Evolutionary conservation across 2,329 filamentous ascomycete species (phyloP), one percentile per base, ranked within the genome.

Genomic region (Phialophora tarda): DNA sequence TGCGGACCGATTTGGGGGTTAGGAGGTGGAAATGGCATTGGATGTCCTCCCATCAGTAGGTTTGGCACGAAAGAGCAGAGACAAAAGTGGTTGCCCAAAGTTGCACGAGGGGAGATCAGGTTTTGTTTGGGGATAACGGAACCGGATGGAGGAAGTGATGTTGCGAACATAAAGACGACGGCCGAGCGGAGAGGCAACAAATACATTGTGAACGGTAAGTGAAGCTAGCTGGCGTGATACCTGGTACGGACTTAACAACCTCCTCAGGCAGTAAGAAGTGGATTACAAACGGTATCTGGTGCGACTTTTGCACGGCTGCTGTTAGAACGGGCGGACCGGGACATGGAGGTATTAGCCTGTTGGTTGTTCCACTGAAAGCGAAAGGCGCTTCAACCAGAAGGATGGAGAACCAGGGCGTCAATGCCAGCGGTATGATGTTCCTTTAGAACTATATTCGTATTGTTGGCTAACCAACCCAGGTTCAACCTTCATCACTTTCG

Each of bases 41-140:
- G 90, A 88, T 17, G 83, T 91, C 4, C 89, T 89, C 0, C 89
- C 0, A 84, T 92, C 55, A 75, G 90, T 72, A 89, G 91, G 73
- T 92, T 88, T 73, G 90, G 87, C 7, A 85, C 81, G 71, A 76
- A 78, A 63, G 76, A 85, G 72, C 78, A 92, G 41, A 87, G 91
- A 76, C 85, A 89, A 69, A 81, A 83, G 8, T 88, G 89, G 71
- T 78, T 93, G 6, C 89, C 90, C 0, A 88, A 90, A 57, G 80
- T 92, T 1, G 80, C 93, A 5, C 84, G 83, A 1, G 88, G 89
- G 4, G 83, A 83, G 74, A 90, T 88, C 77, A 81, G 90, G 47
- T 83, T 83, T 14, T 93, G 90, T 74, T 91, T 93, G 70, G 91
- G 90, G 3, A 92, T 93, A 72, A 93, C 91, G 0, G 91, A 93